These are phyloP conservation scores for Fusarium citri DNA, from an alignment of 2,329 filamentous ascomycete genomes.

Conservation along the genomic window DNA sequence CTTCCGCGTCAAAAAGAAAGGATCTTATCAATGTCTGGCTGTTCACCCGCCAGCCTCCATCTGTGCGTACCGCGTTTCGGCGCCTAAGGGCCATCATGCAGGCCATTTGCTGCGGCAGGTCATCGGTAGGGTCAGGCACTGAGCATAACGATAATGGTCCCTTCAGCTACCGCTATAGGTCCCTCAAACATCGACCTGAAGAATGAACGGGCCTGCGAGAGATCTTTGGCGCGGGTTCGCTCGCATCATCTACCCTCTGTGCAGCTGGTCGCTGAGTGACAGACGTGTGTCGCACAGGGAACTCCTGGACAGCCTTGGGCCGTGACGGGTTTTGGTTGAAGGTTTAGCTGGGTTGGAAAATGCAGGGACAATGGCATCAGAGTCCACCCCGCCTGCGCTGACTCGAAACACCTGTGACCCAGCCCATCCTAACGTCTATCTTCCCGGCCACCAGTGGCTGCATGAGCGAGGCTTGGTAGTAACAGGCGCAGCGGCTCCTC, in stretches of 20 bases:
- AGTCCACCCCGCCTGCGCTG: slow-evolving; percentile 30
- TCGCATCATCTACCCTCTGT: slow-evolving; percentile 40
- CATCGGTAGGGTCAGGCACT: slow-evolving; percentile 18
- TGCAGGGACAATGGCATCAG: slow-evolving; percentile 33
- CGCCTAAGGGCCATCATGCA: slow-evolving; percentile 17
- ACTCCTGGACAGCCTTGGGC: slow-evolving; percentile 31
- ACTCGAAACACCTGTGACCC: slow-evolving; percentile 6
- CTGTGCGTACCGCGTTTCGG: slow-evolving; percentile 26
- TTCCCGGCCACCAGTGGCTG: slow-evolving; percentile 7
- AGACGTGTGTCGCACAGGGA: slow-evolving; percentile 42
- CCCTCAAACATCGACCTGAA: slow-evolving; percentile 20
- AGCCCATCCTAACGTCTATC: slow-evolving; percentile 2
- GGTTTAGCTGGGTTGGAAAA: slow-evolving; percentile 14
- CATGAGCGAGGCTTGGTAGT: slow-evolving; percentile 24
- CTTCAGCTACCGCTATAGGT: slow-evolving; percentile 32
- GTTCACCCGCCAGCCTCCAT: slow-evolving; percentile 14
- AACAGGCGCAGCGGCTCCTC: slow-evolving; percentile 22
- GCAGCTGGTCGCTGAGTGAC: slow-evolving; percentile 36
- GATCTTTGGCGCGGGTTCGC: slow-evolving; percentile 31
- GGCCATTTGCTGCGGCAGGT: slow-evolving; percentile 12
- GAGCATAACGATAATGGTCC: slow-evolving; percentile 20
- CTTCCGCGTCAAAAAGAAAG: slow-evolving; percentile 5
- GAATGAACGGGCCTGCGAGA: slow-evolving; percentile 38
- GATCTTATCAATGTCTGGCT: neutral
- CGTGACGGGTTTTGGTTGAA: slow-evolving; percentile 23